Base-by-base conservation (phyloP, 1,284 basidiomycete genomes). In the Cutaneotrichosporon cutaneum region DNA sequence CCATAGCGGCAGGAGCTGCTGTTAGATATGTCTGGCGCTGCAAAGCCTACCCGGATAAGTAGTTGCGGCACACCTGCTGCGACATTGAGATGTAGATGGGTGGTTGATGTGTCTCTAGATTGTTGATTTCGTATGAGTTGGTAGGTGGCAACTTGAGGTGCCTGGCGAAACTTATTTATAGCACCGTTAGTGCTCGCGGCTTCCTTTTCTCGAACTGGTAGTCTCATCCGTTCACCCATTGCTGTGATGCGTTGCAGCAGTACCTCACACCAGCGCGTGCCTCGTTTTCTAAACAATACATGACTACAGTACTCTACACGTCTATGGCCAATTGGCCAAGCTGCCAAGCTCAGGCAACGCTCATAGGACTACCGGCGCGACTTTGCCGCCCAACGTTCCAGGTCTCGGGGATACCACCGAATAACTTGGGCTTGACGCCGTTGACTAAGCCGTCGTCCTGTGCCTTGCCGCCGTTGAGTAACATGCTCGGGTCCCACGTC, bases 1-100 rank as follows among this genome's bases (percentile, higher is more conserved):
- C 76, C 76, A 36, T 70, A 76, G 11, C 75, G 69, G 47, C 76
- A 77, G 58, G 70, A 57, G 50, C 73, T 72, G 62, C 6, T n/a
- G 39, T 42, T 18, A 18, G 21, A 9, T 26, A 1, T 26, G 50
- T 9, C 55, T 52, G 32, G 2, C n/a, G 5, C 30, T 4, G 11
- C 50, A 9, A 47, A 3, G 47, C 66, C 33, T 27, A 69, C 68
- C 65, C 65, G 4, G 44, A 44, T 6, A 53, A 32, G 26, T 42
- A 69, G 52, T 65, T 58, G 39, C 61, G 50, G 54, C 68, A 69
- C 56, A 60, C 35, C 33, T 55, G 47, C 21, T 60, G 56, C 9
- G 33, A 42, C 39, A 42, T 42, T 5, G 18, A 7, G 39, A 3
- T n/a, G 16, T 16, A 7, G 13, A 42, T 36, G 35, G 36, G 1